Evolutionary conservation across 2,329 filamentous ascomycete genomes (phyloP).

Genomic region (Colletotrichum filicis): DNA sequence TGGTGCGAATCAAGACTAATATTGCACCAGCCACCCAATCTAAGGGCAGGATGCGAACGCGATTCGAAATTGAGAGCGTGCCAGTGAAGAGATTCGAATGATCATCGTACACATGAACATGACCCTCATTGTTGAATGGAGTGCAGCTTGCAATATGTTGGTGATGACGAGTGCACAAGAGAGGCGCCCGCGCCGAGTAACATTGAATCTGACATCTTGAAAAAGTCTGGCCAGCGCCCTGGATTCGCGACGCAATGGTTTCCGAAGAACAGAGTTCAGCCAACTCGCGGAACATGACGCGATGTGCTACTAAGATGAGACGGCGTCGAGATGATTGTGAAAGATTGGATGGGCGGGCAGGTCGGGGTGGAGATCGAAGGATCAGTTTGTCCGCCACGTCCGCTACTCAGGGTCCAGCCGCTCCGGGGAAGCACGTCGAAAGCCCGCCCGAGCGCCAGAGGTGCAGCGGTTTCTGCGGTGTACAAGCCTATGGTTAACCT

Average conservation of each 20-base stretch:
- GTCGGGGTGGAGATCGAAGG: not conserved
- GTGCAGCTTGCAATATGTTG: too few species aligned
- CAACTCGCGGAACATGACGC: conserved; percentile 9
- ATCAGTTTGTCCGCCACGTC: conserved; percentile 20
- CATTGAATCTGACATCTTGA: not conserved
- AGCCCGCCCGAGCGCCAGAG: conserved; percentile 3
- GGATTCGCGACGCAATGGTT: not conserved
- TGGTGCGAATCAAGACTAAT: not conserved
- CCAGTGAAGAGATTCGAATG: not conserved
- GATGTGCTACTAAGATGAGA: conserved; percentile 24
- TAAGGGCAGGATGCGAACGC: not conserved
- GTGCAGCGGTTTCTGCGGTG: not conserved
- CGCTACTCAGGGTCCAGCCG: conserved; percentile 25
- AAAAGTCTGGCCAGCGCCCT: not conserved
- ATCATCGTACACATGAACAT: not conserved
- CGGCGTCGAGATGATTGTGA: conserved; percentile 19
- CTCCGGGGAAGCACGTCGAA: conserved; percentile 25
- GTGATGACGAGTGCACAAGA: too few species aligned
- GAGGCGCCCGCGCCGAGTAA: not conserved
- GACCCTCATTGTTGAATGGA: too few species aligned
- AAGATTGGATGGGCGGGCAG: conserved; percentile 15
- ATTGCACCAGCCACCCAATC: not conserved
- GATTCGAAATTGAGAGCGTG: not conserved
- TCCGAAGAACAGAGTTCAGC: conserved; percentile 14
- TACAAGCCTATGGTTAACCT: not conserved